Evolutionary conservation across 1,139 yeast genomes (phyloP).

Genomic region (Nakaseomyces glabratus): DNA sequence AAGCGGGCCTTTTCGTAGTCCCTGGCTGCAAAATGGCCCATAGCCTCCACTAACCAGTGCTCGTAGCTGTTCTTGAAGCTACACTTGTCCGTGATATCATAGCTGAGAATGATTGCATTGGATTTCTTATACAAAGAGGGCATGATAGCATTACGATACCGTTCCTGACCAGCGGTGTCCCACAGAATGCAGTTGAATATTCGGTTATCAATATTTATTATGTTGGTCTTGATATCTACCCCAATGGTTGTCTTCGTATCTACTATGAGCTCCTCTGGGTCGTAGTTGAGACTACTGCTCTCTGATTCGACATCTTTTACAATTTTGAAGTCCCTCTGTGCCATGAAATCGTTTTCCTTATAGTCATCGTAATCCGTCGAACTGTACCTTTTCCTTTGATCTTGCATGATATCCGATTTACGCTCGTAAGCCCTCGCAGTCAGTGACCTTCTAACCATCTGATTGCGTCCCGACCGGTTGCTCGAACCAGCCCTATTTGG

Average conservation of each 20-base stretch:
- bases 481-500: background rate
- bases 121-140: slow-evolving; percentile 56
- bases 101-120: slow-evolving; percentile 54
- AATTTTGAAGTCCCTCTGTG: background rate
- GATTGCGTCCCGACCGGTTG: slow-evolving; percentile 1
- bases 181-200: slow-evolving; percentile 43
- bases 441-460: slow-evolving; percentile 2
- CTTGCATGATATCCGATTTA: slow-evolving; percentile 10
- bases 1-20: slow-evolving; percentile 29
- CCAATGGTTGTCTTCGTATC: slow-evolving; percentile 45
- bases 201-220: slow-evolving; percentile 53
- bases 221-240: slow-evolving; percentile 52
- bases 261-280: slow-evolving; percentile 23
- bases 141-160: slow-evolving; percentile 46
- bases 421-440: slow-evolving; percentile 9
- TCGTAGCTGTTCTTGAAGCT: slow-evolving; percentile 46
- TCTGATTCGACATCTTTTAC: slow-evolving; percentile 6
- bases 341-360: background rate
- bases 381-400: slow-evolving; percentile 28
- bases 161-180: slow-evolving; percentile 62
- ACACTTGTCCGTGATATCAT: slow-evolving; percentile 48
- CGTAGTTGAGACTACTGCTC: slow-evolving; percentile 3
- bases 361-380: slow-evolving; percentile 28
- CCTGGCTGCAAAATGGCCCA: slow-evolving; percentile 26
- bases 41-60: slow-evolving; percentile 35